phyloP scores from a whole-genome alignment of 192 early-diverging fungal genomes.

The Entomortierella chlamydospora region DNA sequence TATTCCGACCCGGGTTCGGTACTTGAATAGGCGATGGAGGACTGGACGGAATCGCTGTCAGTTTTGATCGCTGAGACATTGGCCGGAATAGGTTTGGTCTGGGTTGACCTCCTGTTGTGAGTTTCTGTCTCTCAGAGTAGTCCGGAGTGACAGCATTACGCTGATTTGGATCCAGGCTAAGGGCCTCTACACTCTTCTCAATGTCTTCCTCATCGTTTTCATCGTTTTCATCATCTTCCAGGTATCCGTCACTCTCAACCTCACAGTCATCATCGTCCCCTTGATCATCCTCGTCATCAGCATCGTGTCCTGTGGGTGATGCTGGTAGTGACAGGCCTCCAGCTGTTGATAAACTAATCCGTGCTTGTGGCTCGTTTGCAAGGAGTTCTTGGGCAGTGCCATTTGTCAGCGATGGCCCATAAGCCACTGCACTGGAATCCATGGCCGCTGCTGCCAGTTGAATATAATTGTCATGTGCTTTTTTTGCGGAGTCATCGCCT shows the following conservation, averaged over 20 bases:
- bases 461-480: background rate
- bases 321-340: constrained; percentile 1
- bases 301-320: constrained; percentile 24
- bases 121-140: background rate
- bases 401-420: too few species aligned
- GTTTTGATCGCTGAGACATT: too few species aligned
- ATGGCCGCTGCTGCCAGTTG: constrained; percentile 11
- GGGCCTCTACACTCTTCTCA: background rate
- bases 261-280: constrained; percentile 13
- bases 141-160: too few species aligned
- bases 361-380: background rate
- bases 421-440: background rate
- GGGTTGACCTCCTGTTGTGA: background rate
- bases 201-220: constrained; percentile 4
- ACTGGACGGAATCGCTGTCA: too few species aligned
- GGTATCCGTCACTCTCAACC: too few species aligned
- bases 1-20: too few species aligned
- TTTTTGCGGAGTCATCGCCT: background rate
- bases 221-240: constrained; percentile 11
- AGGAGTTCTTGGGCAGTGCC: background rate
- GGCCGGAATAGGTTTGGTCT: too few species aligned
- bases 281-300: constrained; percentile 40
- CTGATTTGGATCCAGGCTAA: background rate
- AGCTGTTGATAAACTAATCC: background rate
- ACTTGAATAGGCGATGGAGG: too few species aligned